phyloP scores from a whole-genome alignment of 2,329 filamentous ascomycete genomes.

The Hirsutella rhossiliensis region DNA sequence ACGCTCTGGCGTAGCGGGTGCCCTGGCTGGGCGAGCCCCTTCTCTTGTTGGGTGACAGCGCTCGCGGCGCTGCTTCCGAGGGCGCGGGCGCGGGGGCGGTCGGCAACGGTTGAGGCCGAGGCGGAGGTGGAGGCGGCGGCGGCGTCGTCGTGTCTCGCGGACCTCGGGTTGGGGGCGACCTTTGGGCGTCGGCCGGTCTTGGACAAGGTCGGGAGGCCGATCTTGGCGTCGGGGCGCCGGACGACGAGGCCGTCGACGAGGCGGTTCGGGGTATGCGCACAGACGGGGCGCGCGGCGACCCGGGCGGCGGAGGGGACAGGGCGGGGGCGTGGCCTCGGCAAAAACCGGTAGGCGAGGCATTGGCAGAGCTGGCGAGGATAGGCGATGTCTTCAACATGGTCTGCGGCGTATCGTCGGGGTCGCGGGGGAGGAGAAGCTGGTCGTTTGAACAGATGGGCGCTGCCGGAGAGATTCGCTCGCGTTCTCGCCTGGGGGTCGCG shows the following conservation, averaged over 20 bases:
- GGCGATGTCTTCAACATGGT: conserved; percentile 50
- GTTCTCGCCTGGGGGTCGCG: no score
- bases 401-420: conserved; percentile 32
- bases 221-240: background rate
- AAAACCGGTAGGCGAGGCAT: conserved; percentile 38
- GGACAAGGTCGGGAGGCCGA: background rate
- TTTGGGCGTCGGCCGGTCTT: background rate
- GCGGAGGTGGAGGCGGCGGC: background rate
- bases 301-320: conserved; percentile 13
- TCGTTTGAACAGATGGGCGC: background rate
- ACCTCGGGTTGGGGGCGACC: background rate
- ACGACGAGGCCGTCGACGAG: conserved; percentile 10
- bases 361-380: conserved; percentile 35
- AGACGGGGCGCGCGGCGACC: conserved; percentile 13
- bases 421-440: conserved; percentile 1
- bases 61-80: background rate
- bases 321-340: conserved; percentile 16
- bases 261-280: conserved; percentile 14
- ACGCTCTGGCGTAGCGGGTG: background rate
- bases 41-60: conserved; percentile 20
- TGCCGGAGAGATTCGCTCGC: background rate
- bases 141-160: background rate
- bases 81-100: background rate
- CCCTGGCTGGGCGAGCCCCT: conserved; percentile 12
- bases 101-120: background rate